These are phyloP conservation scores for Plasmodium gonderi DNA, from an alignment of 169 alveolate species.

Conservation along the genomic window DNA sequence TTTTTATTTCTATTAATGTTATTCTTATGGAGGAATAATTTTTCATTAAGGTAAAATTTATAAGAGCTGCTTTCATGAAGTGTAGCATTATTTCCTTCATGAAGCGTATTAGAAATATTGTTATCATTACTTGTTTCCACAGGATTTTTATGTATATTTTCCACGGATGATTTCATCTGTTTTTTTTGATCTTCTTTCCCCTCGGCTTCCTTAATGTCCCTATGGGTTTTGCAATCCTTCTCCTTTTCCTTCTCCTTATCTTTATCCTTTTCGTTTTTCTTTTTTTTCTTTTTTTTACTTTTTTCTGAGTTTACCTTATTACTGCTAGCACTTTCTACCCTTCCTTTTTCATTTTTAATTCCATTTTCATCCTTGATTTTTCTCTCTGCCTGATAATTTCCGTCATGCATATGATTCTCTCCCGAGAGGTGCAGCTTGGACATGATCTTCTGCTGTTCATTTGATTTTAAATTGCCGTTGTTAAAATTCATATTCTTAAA, in stretches of 20 bases:
- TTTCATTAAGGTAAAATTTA: neutral
- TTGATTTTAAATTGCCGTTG: neutral
- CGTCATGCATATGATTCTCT: neutral
- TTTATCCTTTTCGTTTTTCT: neutral
- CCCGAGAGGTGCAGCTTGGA: neutral
- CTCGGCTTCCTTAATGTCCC: neutral
- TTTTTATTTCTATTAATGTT: neutral
- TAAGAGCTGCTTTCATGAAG: neutral
- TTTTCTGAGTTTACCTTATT: neutral
- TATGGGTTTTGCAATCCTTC: neutral
- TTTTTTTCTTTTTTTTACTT: neutral
- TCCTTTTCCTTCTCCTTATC: neutral
- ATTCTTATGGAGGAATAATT: neutral
- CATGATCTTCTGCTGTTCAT: neutral
- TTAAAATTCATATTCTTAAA: neutral
- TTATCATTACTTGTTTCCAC: slow-evolving; percentile 45
- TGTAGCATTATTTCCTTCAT: neutral
- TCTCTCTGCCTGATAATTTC: neutral
- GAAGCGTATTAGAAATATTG: neutral
- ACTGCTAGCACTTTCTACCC: neutral
- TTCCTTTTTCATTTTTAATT: neutral
- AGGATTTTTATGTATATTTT: slow-evolving; percentile 10
- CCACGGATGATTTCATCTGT: slow-evolving; percentile 4
- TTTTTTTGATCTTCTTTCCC: neutral
- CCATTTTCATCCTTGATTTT: slow-evolving; percentile 7